A percentile compares a stretch with the other conserved stretches of the same genome.
phyloP scores from a whole-genome alignment of 768 basidiomycete species.

The Termitomyces titanicus region DNA sequence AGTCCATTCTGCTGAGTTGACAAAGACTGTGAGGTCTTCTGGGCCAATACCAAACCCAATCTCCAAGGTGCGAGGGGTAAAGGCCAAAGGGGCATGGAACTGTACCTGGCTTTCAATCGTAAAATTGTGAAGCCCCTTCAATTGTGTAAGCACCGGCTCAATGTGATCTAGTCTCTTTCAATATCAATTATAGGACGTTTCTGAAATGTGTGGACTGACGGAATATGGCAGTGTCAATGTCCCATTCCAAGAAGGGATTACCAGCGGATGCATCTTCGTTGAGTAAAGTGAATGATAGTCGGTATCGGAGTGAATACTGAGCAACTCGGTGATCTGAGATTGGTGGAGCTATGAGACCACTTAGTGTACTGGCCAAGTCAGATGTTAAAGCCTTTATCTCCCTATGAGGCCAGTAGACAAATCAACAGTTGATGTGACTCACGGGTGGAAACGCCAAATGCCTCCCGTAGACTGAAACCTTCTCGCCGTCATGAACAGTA shows the following conservation, averaged over 20 bases:
- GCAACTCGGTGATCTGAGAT: slow-evolving; percentile 47
- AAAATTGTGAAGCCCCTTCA: slow-evolving; percentile 79
- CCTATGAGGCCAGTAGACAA: slow-evolving; percentile 13
- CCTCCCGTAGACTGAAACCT: slow-evolving; percentile 22
- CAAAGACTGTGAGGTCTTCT: slow-evolving; percentile 87
- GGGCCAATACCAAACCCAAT: slow-evolving; percentile 58
- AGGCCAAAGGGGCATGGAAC: slow-evolving; percentile 85
- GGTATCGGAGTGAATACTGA: slow-evolving; percentile 79
- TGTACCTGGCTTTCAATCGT: slow-evolving; percentile 94
- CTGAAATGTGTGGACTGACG: slow-evolving; percentile 42
- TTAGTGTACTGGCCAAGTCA: slow-evolving; percentile 25
- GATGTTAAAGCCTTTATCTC: slow-evolving; percentile 13
- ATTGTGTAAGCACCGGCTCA: slow-evolving; percentile 54
- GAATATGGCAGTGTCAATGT: slow-evolving; percentile 57
- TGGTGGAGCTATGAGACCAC: slow-evolving; percentile 38
- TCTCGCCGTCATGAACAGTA: slow-evolving; percentile 16
- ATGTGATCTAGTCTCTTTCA: slow-evolving; percentile 53
- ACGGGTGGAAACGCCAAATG: slow-evolving; percentile 25
- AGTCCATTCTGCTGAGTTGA: slow-evolving; percentile 97
- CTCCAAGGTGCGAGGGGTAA: slow-evolving; percentile 51
- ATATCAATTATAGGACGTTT: not conserved
- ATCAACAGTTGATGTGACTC: slow-evolving; percentile 4
- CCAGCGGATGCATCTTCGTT: slow-evolving; percentile 85
- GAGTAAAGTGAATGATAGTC: slow-evolving; percentile 87
- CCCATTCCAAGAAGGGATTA: slow-evolving; percentile 62